Conservation (phyloP, 78 protist species). For the Dictyostelium intermedium region DNA sequence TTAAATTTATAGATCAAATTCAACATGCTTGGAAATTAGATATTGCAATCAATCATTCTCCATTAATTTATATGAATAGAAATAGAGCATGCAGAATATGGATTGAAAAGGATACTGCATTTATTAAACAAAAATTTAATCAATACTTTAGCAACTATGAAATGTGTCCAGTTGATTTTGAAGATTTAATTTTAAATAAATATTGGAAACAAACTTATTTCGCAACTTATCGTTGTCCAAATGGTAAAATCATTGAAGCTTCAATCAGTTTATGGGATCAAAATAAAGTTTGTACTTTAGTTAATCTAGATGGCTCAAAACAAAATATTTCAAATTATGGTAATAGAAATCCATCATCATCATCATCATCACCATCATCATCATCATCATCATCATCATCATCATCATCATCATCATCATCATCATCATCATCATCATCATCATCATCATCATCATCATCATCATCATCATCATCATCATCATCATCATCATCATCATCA, state of each 20-base stretch:
- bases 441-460: no score
- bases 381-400: no score
- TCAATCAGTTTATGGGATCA: constrained; percentile 72
- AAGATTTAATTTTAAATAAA: constrained; percentile 32
- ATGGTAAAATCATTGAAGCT: constrained; percentile 25
- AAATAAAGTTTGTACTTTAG: constrained; percentile 48
- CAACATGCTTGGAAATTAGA: constrained; percentile 73
- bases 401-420: no score
- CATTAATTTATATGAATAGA: not conserved
- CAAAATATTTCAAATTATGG: not conserved
- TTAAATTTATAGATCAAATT: constrained; percentile 31
- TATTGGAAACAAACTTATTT: constrained; percentile 56
- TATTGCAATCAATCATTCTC: not conserved
- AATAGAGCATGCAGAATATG: constrained; percentile 15
- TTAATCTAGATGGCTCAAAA: not conserved
- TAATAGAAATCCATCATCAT: not conserved
- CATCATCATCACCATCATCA: no score
- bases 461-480: no score
- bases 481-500: no score
- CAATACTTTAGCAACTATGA: constrained; percentile 20
- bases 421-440: no score
- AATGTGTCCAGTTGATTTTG: constrained; percentile 65
- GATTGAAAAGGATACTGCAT: constrained; percentile 26
- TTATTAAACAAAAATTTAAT: constrained; percentile 1
- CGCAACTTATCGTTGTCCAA: not conserved